Evolutionary conservation across 2,329 filamentous ascomycete species (phyloP), one percentile per base, ranked within the genome.

Genomic region (Zarea fungicola): DNA sequence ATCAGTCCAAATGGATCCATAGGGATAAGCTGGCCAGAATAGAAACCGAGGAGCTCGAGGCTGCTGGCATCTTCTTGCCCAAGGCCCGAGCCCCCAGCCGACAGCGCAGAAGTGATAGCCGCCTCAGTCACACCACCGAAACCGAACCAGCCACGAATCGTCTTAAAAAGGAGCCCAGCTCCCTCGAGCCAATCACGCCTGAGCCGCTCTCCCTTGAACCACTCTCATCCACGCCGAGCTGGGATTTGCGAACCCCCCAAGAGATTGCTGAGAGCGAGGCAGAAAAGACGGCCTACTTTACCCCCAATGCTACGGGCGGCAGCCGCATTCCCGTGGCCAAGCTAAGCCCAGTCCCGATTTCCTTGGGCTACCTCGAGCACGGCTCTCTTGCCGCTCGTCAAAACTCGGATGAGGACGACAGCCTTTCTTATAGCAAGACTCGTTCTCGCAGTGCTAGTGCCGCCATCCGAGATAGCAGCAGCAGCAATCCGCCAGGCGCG

Each of bases 251-350:
- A 50, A 78, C 80, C 18, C 85, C 87, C 2, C 87, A 91, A 57
- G 90, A 96, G 62, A 85, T 88, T 53, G 83, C 85, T n/a, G n/a
- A n/a, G n/a, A n/a, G n/a, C 37, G 72, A 81, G 58, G 74, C 78
- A 63, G 67, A 78, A 61, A 70, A 69, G 34, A 71, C 72, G 41
- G 61, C 67, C 46, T 81, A 80, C 55, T 78, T 73, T 59, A 65
- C 74, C 57, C 66, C 69, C 60, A 78, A 67, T 67, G 78, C 58
- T 60, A 85, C 77, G 68, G 79, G 74, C 71, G 80, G 69, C 71
- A 96, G 92, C 37, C 83, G 89, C 47, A 96, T 99, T 62, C 93
- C 93, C 1, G 77, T 97, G 31, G 83, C 89, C 25, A 91, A 89
- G 59, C 73, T 79, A 13, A 96, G 89, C 62, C 86, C 87, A 2